These are phyloP conservation scores for Globisporangium yorkense DNA, from an alignment of 352 stramenopile genomes.

Conservation along the genomic window DNA sequence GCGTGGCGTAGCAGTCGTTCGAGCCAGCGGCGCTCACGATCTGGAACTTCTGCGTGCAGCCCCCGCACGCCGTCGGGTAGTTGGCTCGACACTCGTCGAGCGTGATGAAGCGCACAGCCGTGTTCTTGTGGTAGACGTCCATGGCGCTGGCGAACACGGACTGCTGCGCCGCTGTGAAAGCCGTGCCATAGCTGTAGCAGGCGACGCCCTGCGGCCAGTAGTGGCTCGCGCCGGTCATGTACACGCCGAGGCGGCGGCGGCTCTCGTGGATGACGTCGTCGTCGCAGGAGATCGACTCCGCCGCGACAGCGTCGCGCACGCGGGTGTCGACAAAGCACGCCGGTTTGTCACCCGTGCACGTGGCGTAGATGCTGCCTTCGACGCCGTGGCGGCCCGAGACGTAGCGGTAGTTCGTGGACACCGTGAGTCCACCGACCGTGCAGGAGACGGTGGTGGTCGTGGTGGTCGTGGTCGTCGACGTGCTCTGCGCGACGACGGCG, in stretches of 20 bases:
- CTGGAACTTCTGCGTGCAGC: slow-evolving; percentile 28
- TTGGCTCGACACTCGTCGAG: slow-evolving; percentile 20
- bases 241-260: slow-evolving; percentile 30
- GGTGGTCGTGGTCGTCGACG: slow-evolving; percentile 7
- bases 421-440: slow-evolving; percentile 12
- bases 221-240: slow-evolving; percentile 20
- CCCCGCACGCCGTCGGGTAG: slow-evolving; percentile 30
- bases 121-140: slow-evolving; percentile 28
- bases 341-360: slow-evolving; percentile 18
- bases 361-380: slow-evolving; percentile 36
- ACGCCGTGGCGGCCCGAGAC: slow-evolving; percentile 28
- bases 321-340: slow-evolving; percentile 28
- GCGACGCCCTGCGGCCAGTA: slow-evolving; percentile 35
- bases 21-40: slow-evolving; percentile 22
- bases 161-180: slow-evolving; percentile 26
- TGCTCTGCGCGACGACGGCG: slow-evolving; percentile 7
- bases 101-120: slow-evolving; percentile 27
- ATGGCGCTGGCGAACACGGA: slow-evolving; percentile 29
- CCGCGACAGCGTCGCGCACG: slow-evolving; percentile 22
- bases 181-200: slow-evolving; percentile 25
- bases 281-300: slow-evolving; percentile 24
- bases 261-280: slow-evolving; percentile 28
- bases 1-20: slow-evolving; percentile 33
- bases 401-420: slow-evolving; percentile 20
- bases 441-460: slow-evolving; percentile 7